A percentile compares a stretch with the other conserved stretches of the same genome.
These are phyloP conservation scores for Rubia balearica DNA, from an alignment of 305 asterid genomes.

Conservation along the genomic window DNA sequence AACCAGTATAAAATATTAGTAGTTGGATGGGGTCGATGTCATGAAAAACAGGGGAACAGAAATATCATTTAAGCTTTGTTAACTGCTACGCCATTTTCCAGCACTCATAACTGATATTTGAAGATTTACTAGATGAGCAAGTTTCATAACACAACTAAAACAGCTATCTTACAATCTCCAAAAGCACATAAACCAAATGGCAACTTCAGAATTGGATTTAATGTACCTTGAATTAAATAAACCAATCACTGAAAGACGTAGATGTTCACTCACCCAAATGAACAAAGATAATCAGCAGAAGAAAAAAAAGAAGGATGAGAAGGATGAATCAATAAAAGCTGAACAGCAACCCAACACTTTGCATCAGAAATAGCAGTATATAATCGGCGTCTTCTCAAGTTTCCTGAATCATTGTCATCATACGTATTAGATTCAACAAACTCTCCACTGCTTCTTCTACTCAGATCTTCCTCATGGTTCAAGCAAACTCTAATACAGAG, in stretches of 20 bases:
- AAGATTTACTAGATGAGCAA: background rate
- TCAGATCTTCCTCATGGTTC: constrained; percentile 42
- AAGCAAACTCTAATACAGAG: constrained; percentile 5
- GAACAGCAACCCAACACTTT: constrained; percentile 92
- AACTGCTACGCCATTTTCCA: background rate
- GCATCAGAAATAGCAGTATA: constrained; percentile 71
- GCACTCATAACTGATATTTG: background rate
- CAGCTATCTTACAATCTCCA: background rate
- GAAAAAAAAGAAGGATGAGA: background rate
- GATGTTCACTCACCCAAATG: background rate
- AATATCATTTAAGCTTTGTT: background rate
- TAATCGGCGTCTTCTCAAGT: constrained; percentile 53
- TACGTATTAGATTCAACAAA: constrained; percentile 34
- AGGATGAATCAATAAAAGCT: constrained; percentile 82
- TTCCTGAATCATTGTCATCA: constrained; percentile 47
- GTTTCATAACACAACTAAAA: background rate
- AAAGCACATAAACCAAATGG: background rate
- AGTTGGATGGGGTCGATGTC: background rate
- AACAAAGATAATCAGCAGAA: background rate
- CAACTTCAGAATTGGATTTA: constrained; percentile 1
- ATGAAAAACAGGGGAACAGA: background rate
- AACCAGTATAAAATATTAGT: background rate
- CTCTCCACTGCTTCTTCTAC: constrained; percentile 43
- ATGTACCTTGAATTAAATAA: background rate
- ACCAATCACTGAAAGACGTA: background rate